A percentile compares a stretch with the other conserved stretches of the same genome.
These are phyloP conservation scores for Nitzschia palea DNA, from an alignment of 108 stramenopile species.

Conservation along the genomic window DNA sequence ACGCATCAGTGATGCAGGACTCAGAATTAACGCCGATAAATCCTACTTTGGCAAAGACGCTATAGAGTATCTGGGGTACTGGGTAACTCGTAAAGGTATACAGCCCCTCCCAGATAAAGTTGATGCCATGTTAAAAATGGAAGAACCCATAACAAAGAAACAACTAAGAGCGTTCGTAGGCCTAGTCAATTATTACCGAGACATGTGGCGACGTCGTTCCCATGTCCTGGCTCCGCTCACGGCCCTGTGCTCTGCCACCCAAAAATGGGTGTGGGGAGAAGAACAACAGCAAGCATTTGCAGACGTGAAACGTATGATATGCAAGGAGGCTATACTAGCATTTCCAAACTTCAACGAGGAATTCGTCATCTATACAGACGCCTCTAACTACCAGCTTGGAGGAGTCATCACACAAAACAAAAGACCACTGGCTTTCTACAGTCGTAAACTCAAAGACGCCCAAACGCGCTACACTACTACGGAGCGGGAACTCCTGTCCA, in stretches of 20 bases:
- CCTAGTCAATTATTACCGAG: conserved; percentile 48
- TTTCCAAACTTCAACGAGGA: conserved; percentile 32
- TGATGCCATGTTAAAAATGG: neutral
- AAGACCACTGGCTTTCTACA: conserved; percentile 24
- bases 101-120: neutral
- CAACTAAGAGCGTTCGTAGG: conserved; percentile 38
- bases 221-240: conserved; percentile 49
- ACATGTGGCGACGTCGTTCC: conserved; percentile 38
- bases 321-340: conserved; percentile 9
- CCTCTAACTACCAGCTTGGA: conserved; percentile 31
- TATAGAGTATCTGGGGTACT: conserved; percentile 30
- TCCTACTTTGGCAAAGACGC: conserved; percentile 44
- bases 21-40: conserved; percentile 49
- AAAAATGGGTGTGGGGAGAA: conserved; percentile 35
- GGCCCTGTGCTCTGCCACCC: conserved; percentile 22
- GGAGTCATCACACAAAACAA: conserved; percentile 25
- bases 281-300: conserved; percentile 44
- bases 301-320: conserved; percentile 24
- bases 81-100: conserved; percentile 3
- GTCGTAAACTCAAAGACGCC: conserved; percentile 24
- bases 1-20: conserved; percentile 29
- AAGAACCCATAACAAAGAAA: conserved; percentile 12
- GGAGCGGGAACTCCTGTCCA: conserved; percentile 46
- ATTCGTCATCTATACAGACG: conserved; percentile 37
- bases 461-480: conserved; percentile 41